Evolutionary conservation across 1,284 basidiomycete genomes (phyloP).

Genomic region (Malassezia japonica): DNA sequence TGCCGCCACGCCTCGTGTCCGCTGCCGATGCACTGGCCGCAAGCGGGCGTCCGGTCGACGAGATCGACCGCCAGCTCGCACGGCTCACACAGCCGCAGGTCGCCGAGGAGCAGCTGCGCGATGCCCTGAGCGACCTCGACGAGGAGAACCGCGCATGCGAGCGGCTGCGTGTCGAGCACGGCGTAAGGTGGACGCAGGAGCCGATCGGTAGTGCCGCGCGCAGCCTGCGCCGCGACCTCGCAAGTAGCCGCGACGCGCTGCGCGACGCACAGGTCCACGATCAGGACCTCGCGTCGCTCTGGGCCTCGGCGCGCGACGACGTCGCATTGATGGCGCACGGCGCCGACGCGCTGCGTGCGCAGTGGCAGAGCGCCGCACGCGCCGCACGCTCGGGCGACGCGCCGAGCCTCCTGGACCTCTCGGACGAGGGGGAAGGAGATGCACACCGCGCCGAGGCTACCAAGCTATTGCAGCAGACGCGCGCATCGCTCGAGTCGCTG

Average conservation of each 20-base stretch:
- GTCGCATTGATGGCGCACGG: constrained; percentile 57
- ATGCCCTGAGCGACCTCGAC: constrained; percentile 27
- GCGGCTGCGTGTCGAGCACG: constrained; percentile 60
- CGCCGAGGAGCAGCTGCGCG: constrained; percentile 17
- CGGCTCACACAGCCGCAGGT: constrained; percentile 15
- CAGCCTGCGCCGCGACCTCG: constrained; percentile 69
- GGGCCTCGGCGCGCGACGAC: constrained; percentile 64
- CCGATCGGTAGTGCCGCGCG: constrained; percentile 54
- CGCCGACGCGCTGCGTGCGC: constrained; percentile 58
- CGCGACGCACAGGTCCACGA: constrained; percentile 72
- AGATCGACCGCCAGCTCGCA: constrained; percentile 22
- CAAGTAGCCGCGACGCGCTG: constrained; percentile 65
- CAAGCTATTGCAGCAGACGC: background rate
- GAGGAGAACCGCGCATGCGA: constrained; percentile 50
- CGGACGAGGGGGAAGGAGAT: background rate
- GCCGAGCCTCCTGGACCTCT: constrained; percentile 17
- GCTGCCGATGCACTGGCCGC: background rate
- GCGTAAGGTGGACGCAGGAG: constrained; percentile 78
- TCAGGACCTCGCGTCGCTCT: constrained; percentile 63
- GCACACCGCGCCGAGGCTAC: background rate
- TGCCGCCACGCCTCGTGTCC: constrained; percentile 52
- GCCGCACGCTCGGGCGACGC: background rate
- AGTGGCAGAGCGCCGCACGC: constrained; percentile 52
- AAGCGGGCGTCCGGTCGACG: background rate
- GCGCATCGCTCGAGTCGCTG: constrained; percentile 7